Evolutionary conservation across 2,329 filamentous ascomycete genomes (phyloP), one percentile per base, ranked within the genome.

Genomic region (Colletotrichum aenigma): DNA sequence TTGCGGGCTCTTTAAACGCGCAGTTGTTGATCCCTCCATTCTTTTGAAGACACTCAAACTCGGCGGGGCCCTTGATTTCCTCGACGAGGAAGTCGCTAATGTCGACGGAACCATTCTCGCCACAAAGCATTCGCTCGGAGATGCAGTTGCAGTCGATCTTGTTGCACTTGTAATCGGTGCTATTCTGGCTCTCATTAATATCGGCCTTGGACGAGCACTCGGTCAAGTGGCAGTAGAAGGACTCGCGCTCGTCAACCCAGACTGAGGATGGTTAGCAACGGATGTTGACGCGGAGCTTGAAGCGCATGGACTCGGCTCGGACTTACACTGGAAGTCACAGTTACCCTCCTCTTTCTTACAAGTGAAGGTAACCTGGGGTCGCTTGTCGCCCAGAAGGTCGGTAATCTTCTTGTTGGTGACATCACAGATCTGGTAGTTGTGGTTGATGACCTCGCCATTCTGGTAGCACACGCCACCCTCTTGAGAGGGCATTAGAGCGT

Each of bases 381-480:
- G 94, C 85, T 96, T 92, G 60, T 94, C 93, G 80, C 96, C 94
- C 65, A 99, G 90, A 82, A 96, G 93, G 77, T 96, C 93, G 71
- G 96, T 89, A 81, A 99, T 99, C 88, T 98, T 97, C 84, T 92
- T 91, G 87, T 99, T 99, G 71, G 96, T 98, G 78, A 99, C 97
- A 84, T 97, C 95, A 86, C 97, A 99, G 87, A 98, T 97, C 86
- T 99, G 97, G 86, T 96, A 96, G 87, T 98, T 99, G 85, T 97
- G 93, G 80, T 97, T 96, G 77, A 98, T 93, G 13, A 97, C 93
- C 79, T 98, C 92, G 61, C 96, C 96, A 79, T 96, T 93, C 81
- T 95, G 94, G 83, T 98, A 98, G 87, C 97, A 99, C 13, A 98
- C 93, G 36, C 96, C 97, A 61, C 93, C 95, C 76, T 95, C 91